phyloP scores from a whole-genome alignment of 2,329 filamentous ascomycete species.

The Zymoseptoria crescenta region DNA sequence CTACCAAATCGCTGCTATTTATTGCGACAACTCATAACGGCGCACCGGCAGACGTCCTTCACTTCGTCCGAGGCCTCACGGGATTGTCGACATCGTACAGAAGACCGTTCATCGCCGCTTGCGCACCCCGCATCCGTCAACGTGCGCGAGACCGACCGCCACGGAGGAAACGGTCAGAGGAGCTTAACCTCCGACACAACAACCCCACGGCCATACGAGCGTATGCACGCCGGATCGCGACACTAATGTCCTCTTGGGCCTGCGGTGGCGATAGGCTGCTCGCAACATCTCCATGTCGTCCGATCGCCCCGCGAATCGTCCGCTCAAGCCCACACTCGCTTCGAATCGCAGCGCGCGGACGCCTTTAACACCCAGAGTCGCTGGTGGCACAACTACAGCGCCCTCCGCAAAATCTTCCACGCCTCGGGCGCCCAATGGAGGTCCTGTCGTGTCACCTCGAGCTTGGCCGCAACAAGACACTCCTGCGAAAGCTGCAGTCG shows the following conservation, averaged over 20 bases:
- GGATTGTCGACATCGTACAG: background rate
- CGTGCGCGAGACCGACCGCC: background rate
- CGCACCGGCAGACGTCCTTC: background rate
- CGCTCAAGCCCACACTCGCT: constrained; percentile 42
- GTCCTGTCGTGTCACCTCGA: constrained; percentile 31
- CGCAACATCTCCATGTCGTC: constrained; percentile 8
- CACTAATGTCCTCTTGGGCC: background rate
- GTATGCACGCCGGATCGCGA: background rate
- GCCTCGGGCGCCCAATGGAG: constrained; percentile 23
- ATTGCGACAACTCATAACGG: background rate
- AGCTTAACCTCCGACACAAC: background rate
- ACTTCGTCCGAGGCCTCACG: background rate
- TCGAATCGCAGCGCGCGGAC: constrained; percentile 49
- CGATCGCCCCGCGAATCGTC: constrained; percentile 11
- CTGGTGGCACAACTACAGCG: constrained; percentile 18
- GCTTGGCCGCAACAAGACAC: constrained; percentile 31
- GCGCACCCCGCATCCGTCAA: background rate
- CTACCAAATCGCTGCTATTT: background rate
- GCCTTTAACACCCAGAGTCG: constrained; percentile 53
- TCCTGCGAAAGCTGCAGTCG: constrained; percentile 44
- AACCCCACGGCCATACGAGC: background rate
- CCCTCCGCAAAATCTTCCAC: constrained; percentile 26
- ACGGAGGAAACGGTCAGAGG: background rate
- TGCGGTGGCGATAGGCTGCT: background rate
- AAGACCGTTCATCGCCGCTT: background rate